Percentiles rank a stretch among this genome's conserved stretches.
Evolutionary conservation across 176 grass and related monocot genomes (phyloP).

Genomic region (Juncus inflexus): DNA sequence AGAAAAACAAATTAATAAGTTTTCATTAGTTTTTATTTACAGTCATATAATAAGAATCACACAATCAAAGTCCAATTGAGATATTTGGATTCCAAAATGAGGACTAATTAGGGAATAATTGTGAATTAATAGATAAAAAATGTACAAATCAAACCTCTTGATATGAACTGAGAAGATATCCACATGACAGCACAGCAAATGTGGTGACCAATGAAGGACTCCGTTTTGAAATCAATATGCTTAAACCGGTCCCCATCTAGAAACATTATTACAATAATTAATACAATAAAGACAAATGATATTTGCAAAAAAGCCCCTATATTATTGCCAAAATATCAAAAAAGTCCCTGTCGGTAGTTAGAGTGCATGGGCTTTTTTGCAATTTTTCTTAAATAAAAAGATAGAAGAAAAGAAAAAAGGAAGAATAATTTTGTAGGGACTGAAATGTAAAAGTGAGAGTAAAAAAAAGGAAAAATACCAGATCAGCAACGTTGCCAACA

Average conservation of each 20-base stretch:
- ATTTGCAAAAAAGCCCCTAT: no score
- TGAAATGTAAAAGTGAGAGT: conserved; percentile 8
- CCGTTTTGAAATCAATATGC: conserved; percentile 90
- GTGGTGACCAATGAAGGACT: conserved; percentile 87
- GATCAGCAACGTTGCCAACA: conserved; percentile 88
- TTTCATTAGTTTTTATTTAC: neutral
- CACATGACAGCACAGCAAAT: conserved; percentile 82
- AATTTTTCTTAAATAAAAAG: no score
- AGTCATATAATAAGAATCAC: no score
- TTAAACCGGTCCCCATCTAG: conserved; percentile 90
- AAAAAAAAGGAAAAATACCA: conserved; percentile 52
- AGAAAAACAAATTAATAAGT: conserved; percentile 18
- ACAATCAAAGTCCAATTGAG: no score
- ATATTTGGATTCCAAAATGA: no score
- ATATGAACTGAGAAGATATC: conserved; percentile 93
- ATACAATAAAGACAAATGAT: neutral
- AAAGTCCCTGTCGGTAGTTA: no score
- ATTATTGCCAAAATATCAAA: no score
- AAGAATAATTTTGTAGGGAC: no score
- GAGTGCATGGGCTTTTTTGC: no score
- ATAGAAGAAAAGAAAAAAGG: no score
- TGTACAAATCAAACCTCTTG: conserved; percentile 60
- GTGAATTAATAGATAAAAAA: neutral
- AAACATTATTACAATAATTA: conserved; percentile 14
- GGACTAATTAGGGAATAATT: no score